These are phyloP conservation scores for Euphorbia corollata DNA, from an alignment of 441 rosid species.

Conservation along the genomic window DNA sequence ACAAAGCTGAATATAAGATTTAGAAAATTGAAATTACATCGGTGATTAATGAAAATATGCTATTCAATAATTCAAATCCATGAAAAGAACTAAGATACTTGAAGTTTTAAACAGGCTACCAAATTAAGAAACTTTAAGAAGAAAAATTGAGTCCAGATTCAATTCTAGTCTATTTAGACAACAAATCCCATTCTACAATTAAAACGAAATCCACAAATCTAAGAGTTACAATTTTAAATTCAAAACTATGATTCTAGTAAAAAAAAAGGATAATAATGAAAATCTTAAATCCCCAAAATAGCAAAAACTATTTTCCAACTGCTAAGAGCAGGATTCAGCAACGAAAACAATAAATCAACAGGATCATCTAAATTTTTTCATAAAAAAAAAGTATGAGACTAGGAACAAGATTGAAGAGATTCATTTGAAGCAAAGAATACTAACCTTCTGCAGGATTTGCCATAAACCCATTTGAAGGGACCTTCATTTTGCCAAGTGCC, in stretches of 20 bases:
- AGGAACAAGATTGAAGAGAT: conserved; percentile 13
- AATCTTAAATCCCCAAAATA: background rate
- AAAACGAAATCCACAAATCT: background rate
- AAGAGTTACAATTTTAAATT: conserved; percentile 1
- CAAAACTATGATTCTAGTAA: background rate
- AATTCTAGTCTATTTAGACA: conserved; percentile 6
- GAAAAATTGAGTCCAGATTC: background rate
- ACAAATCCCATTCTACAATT: background rate
- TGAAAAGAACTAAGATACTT: background rate
- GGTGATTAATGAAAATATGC: background rate
- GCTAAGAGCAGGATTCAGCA: conserved; percentile 7
- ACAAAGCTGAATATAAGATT: conserved; percentile 1
- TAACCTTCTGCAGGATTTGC: conserved; percentile 70
- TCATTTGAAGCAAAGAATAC: conserved; percentile 18
- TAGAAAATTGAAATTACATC: background rate
- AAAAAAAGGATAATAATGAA: no score
- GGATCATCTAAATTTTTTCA: conserved; percentile 12
- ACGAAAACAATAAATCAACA: no score
- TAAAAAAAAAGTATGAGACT: no score
- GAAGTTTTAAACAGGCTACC: background rate
- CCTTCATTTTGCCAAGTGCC: conserved; percentile 51
- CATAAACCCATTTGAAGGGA: conserved; percentile 72
- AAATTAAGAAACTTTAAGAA: background rate
- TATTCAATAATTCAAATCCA: background rate
- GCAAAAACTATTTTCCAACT: conserved; percentile 21